These are phyloP conservation scores for Xylaria bambusicola DNA, from an alignment of 495 filamentous ascomycete species.

Conservation along the genomic window DNA sequence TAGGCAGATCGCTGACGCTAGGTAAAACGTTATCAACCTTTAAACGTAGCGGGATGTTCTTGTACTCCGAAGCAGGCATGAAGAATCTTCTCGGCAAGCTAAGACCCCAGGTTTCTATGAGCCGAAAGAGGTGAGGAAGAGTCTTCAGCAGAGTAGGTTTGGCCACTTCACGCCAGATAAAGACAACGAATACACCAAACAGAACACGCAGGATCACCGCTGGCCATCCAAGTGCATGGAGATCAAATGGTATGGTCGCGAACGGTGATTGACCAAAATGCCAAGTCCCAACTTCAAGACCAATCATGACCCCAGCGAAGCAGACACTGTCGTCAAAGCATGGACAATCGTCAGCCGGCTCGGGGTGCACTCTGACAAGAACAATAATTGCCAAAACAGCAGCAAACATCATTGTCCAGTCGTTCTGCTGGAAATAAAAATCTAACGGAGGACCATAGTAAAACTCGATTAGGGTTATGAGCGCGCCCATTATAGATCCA, in stretches of 20 bases:
- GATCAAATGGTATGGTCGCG: slow-evolving; percentile 58
- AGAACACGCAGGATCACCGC: slow-evolving; percentile 65
- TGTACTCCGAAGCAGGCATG: slow-evolving; percentile 85
- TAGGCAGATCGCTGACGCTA: slow-evolving; percentile 78
- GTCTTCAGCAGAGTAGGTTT: slow-evolving; percentile 78
- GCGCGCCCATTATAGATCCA: slow-evolving; percentile 72
- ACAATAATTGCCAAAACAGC: slow-evolving; percentile 66
- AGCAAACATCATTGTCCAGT: slow-evolving; percentile 58
- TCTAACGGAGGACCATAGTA: slow-evolving; percentile 69
- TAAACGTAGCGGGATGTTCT: slow-evolving; percentile 72
- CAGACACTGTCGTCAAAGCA: slow-evolving; percentile 97
- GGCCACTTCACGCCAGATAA: slow-evolving; percentile 83
- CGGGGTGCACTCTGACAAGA: slow-evolving; percentile 86
- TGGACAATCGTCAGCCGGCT: slow-evolving; percentile 94
- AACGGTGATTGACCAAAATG: slow-evolving; percentile 66
- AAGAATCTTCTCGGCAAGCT: slow-evolving; percentile 85
- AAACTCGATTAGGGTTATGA: slow-evolving; percentile 68
- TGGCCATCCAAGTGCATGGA: slow-evolving; percentile 60
- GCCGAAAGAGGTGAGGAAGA: slow-evolving; percentile 83
- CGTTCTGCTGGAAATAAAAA: slow-evolving; percentile 59
- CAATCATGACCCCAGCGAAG: slow-evolving; percentile 86
- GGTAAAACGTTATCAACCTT: slow-evolving; percentile 87
- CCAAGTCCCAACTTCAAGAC: slow-evolving; percentile 78
- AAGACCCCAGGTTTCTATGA: slow-evolving; percentile 77
- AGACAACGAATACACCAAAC: slow-evolving; percentile 78